Evolutionary conservation across 1,139 yeast genomes (phyloP).

Genomic region (Nakaseomyces kungkrabaensis): DNA sequence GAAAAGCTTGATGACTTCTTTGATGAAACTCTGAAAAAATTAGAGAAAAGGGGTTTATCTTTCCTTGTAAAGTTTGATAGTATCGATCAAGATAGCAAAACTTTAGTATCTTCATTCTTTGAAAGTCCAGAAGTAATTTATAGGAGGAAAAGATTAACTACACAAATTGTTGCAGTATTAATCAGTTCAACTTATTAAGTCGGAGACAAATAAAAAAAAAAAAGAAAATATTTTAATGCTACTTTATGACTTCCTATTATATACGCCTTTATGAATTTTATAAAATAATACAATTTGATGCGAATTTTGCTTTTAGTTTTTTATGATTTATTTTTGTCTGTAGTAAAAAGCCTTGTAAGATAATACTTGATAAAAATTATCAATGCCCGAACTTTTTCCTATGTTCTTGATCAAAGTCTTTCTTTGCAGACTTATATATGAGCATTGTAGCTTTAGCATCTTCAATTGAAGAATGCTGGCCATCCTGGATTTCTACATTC

Average conservation of each 20-base stretch:
- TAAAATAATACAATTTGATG: not conserved
- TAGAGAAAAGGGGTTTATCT: slow-evolving; percentile 24
- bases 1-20: slow-evolving; percentile 15
- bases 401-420: slow-evolving; percentile 42
- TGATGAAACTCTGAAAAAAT: slow-evolving; percentile 20
- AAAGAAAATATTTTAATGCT: not conserved
- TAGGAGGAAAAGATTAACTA: slow-evolving; percentile 18
- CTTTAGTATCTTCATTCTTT: slow-evolving; percentile 9
- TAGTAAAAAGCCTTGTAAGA: no score
- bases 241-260: not conserved
- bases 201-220: not conserved
- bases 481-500: slow-evolving; percentile 56
- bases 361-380: not conserved
- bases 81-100: slow-evolving; percentile 12
- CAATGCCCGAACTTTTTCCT: slow-evolving; percentile 1
- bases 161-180: slow-evolving; percentile 18
- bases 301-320: not conserved
- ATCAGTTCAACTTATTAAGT: slow-evolving; percentile 6
- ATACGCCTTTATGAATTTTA: not conserved
- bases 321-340: not conserved
- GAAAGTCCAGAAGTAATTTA: slow-evolving; percentile 13
- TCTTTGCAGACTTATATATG: slow-evolving; percentile 51
- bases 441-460: slow-evolving; percentile 87
- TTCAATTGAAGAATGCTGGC: slow-evolving; percentile 78
- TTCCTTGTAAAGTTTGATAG: slow-evolving; percentile 27